Conservation (phyloP, 2,329 filamentous ascomycete species). For the Fusarium oligoseptatum region DNA sequence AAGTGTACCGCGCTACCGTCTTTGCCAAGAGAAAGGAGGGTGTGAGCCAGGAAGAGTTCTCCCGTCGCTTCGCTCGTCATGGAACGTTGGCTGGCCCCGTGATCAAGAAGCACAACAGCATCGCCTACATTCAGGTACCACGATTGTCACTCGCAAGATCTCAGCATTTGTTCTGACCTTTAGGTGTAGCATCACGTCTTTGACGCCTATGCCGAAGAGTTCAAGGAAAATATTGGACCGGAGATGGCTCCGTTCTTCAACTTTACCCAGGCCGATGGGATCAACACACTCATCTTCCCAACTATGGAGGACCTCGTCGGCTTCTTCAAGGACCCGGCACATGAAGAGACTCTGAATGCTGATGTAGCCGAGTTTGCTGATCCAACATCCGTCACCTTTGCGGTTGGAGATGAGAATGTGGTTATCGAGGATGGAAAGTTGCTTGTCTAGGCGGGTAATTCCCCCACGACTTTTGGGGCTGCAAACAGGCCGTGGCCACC, state of each 20-base stretch:
- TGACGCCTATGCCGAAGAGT: background rate
- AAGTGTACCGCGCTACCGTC: background rate
- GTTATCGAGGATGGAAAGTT: background rate
- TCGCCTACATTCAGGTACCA: background rate
- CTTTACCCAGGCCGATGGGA: background rate
- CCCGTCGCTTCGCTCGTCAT: background rate
- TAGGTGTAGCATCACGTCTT: background rate
- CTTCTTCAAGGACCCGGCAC: constrained; percentile 1
- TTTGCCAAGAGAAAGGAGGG: background rate
- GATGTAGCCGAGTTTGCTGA: background rate
- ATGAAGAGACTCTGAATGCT: background rate
- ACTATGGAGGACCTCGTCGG: background rate
- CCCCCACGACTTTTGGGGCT: background rate
- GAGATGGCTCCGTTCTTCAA: background rate
- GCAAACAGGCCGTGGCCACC: background rate
- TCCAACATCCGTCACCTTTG: background rate
- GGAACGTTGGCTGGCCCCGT: background rate
- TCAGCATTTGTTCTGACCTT: background rate
- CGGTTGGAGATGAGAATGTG: background rate
- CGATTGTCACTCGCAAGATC: too few species aligned
- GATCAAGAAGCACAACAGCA: background rate
- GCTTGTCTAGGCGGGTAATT: background rate
- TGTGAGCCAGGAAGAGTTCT: background rate
- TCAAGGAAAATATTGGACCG: background rate
- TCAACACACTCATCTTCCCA: background rate